Percentiles rank a stretch among this genome's conserved stretches.
Evolutionary conservation across 495 filamentous ascomycete species (phyloP).

Genomic region (Astrothelium subdiscretum): DNA sequence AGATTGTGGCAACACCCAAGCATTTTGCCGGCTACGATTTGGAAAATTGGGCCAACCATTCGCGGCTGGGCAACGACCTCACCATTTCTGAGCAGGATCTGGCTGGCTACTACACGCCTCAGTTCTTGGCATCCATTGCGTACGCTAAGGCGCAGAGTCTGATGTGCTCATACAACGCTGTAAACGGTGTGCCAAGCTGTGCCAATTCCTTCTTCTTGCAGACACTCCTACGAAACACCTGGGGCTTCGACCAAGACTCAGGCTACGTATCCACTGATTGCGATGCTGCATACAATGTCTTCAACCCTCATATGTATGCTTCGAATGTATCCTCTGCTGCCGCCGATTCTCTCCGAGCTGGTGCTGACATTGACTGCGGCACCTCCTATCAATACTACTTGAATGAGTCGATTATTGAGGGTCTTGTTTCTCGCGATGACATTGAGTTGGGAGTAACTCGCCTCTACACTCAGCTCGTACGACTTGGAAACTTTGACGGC

Average conservation of each 20-base stretch:
- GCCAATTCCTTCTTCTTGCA: slow-evolving; percentile 14
- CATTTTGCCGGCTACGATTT: slow-evolving; percentile 57
- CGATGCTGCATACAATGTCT: slow-evolving; percentile 13
- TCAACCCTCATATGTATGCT: slow-evolving; percentile 12
- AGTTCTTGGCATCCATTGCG: slow-evolving; percentile 9
- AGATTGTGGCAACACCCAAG: slow-evolving; percentile 53
- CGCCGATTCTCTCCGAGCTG: slow-evolving; percentile 23
- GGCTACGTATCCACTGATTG: slow-evolving; percentile 17
- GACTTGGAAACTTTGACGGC: slow-evolving; percentile 49
- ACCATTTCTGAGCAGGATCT: slow-evolving; percentile 13
- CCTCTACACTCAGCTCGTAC: slow-evolving; percentile 43
- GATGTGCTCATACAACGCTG: slow-evolving; percentile 18
- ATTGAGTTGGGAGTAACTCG: slow-evolving; percentile 36
- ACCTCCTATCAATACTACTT: slow-evolving; percentile 42
- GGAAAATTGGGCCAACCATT: slow-evolving; percentile 42
- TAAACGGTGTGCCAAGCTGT: slow-evolving; percentile 17
- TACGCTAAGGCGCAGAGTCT: slow-evolving; percentile 12
- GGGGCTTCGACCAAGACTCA: slow-evolving; percentile 8
- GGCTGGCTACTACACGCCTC: slow-evolving; percentile 17
- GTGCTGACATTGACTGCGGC: slow-evolving; percentile 53
- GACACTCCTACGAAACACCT: slow-evolving; percentile 13
- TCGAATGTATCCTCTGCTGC: slow-evolving; percentile 4
- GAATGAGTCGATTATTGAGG: slow-evolving; percentile 36
- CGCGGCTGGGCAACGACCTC: slow-evolving; percentile 10
- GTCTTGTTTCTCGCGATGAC: slow-evolving; percentile 26